Percentiles rank a stretch among this genome's conserved stretches.
Evolutionary conservation across 2,329 filamentous ascomycete species (phyloP).

Genomic region (Exophiala aquamarina): DNA sequence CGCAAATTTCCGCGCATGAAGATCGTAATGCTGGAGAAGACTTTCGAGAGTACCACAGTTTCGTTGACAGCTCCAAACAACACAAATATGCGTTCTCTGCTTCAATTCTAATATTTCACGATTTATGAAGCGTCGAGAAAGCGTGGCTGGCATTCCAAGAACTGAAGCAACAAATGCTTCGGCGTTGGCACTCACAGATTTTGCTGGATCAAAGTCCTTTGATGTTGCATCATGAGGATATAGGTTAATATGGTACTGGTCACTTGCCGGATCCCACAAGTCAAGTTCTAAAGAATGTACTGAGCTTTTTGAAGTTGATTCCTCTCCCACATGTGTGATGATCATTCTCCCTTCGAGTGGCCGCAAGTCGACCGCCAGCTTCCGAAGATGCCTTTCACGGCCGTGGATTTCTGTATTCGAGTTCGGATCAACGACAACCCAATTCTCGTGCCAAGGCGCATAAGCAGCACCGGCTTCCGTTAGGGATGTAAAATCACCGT

Average conservation of each 20-base stretch:
- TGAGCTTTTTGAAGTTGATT: background rate
- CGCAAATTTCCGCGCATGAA: too few species aligned
- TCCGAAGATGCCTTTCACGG: background rate
- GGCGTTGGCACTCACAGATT: too few species aligned
- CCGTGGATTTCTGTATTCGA: background rate
- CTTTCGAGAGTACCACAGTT: too few species aligned
- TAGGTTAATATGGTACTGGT: too few species aligned
- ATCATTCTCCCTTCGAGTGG: background rate
- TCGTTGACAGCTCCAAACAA: background rate
- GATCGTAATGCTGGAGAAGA: too few species aligned
- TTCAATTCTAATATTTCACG: background rate
- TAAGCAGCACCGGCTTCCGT: background rate
- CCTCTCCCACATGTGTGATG: background rate
- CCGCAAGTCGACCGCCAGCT: background rate
- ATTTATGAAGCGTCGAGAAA: background rate
- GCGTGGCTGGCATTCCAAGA: background rate
- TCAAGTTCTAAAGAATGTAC: background rate
- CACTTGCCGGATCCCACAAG: background rate
- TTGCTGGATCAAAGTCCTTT: too few species aligned
- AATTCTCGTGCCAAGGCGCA: background rate
- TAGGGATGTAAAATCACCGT: background rate
- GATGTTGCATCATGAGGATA: too few species aligned
- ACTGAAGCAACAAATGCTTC: background rate
- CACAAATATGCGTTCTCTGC: background rate
- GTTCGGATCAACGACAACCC: background rate